Evolutionary conservation across 176 grass and related monocot genomes (phyloP), one percentile per base, ranked within the genome.

Genomic region (Cenchrus fungigraminus): DNA sequence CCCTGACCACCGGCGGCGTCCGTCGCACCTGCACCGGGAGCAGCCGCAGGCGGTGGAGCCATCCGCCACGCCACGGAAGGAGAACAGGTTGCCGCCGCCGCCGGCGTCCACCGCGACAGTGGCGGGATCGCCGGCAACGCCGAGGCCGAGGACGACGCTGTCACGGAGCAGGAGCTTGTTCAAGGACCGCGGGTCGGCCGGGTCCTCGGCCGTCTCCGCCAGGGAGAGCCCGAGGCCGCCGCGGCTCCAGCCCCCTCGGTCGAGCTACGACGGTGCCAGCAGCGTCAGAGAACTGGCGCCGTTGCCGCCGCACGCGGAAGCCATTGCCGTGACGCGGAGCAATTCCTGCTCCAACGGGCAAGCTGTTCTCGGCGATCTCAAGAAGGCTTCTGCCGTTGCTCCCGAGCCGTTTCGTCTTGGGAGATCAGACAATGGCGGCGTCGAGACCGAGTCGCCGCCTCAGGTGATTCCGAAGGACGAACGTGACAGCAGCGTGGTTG

Each of bases 81-180:
- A 85, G 78, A 91, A 85, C 82, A 88, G 86, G 77, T 4, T 73
- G 65, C 89, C 65, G 0, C 56, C 31, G n/a, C 12, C 83, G 6
- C 12, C 34, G 37, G 4, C 43, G 45, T 65, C 69, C 54, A 45
- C 71, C 10, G 19, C 76, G 12, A 0, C 70, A 25, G 25, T 25
- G 0, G 29, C 25, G 4, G 9, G 43, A 6, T 40, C 78, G 15
- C 12, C 71, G 4, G 25, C 40, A 6, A 29, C 88, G 65, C 50
- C 84, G 32, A 79, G 74, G 80, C 80, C 89, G 65, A 37, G 56
- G 54, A 83, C 74, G 84, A 22, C 52, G 31, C 50, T 86, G 29
- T 73, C 84, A 6, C 88, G 84, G 67, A 79, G 79, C 66, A 83
- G 79, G 73, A 83, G 84, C 79, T 58, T 60, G 67, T 61, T 79